phyloP scores from a whole-genome alignment of 306 rosid species.

The Citrullus colocynthis region DNA sequence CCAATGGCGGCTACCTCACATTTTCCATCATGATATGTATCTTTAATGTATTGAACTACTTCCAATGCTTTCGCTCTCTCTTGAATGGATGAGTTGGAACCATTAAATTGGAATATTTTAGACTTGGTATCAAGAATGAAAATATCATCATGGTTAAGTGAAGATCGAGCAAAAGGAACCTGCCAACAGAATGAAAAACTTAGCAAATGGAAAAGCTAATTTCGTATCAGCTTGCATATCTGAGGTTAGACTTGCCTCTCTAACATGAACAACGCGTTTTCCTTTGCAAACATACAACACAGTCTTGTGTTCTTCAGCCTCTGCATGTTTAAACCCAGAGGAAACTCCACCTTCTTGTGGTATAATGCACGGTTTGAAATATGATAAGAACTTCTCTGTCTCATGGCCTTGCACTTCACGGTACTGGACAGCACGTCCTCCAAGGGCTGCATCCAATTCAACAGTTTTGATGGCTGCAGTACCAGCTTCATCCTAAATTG shows the following conservation, averaged over 20 bases:
- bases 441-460: constrained; percentile 91
- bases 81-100: constrained; percentile 86
- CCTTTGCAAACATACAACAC: constrained; percentile 77
- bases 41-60: constrained; percentile 89
- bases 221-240: background rate
- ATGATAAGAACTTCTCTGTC: constrained; percentile 77
- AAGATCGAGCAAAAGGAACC: constrained; percentile 76
- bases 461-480: constrained; percentile 87
- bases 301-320: constrained; percentile 63
- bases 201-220: constrained; percentile 8
- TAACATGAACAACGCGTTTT: constrained; percentile 85
- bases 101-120: constrained; percentile 91
- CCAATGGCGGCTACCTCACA: constrained; percentile 87
- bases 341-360: constrained; percentile 90
- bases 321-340: constrained; percentile 82
- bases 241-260: constrained; percentile 54
- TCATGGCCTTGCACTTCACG: constrained; percentile 94
- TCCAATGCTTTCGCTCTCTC: constrained; percentile 97
- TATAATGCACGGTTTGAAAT: constrained; percentile 89
- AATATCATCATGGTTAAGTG: constrained; percentile 85
- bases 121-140: constrained; percentile 81
- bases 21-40: constrained; percentile 86
- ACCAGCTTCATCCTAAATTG: constrained; percentile 92
- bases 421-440: constrained; percentile 97
- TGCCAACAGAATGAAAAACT: constrained; percentile 23